A percentile compares a stretch with the other conserved stretches of the same genome.
Conservation (phyloP, 2,329 filamentous ascomycete genomes). For the Pyricularia grisea region DNA sequence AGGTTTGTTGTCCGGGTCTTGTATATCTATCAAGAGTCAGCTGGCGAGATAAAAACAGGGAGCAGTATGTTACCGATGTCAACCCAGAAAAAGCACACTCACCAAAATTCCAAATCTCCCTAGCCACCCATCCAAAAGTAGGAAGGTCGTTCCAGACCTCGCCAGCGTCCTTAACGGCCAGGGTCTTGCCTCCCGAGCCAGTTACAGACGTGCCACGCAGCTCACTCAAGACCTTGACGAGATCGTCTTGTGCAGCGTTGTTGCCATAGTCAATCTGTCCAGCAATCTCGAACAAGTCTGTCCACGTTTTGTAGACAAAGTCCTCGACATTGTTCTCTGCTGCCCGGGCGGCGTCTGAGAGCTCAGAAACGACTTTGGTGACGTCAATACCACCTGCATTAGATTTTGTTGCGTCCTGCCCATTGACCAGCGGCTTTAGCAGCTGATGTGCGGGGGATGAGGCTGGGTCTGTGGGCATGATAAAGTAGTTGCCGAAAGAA, state of each 20-base stretch:
- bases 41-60: background rate
- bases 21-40: conserved; percentile 8
- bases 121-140: conserved; percentile 15
- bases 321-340: conserved; percentile 8
- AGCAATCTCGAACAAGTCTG: conserved; percentile 14
- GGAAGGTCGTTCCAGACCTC: conserved; percentile 20
- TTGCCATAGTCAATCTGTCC: conserved; percentile 10
- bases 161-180: conserved; percentile 10
- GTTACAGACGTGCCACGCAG: conserved; percentile 11
- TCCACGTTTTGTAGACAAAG: conserved; percentile 14
- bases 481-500: background rate
- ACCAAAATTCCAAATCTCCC: conserved; percentile 20
- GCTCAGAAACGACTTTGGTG: background rate
- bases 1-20: conserved; percentile 9
- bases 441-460: background rate
- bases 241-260: conserved; percentile 7
- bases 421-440: conserved; percentile 4
- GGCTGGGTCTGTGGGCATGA: background rate
- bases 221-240: conserved; percentile 14
- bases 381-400: background rate
- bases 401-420: background rate
- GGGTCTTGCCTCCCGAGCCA: conserved; percentile 10
- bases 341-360: conserved; percentile 6
- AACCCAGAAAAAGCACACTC: background rate
- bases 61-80: background rate